phyloP scores from a whole-genome alignment of 257 asterid genomes.

The Penstemon davidsonii region DNA sequence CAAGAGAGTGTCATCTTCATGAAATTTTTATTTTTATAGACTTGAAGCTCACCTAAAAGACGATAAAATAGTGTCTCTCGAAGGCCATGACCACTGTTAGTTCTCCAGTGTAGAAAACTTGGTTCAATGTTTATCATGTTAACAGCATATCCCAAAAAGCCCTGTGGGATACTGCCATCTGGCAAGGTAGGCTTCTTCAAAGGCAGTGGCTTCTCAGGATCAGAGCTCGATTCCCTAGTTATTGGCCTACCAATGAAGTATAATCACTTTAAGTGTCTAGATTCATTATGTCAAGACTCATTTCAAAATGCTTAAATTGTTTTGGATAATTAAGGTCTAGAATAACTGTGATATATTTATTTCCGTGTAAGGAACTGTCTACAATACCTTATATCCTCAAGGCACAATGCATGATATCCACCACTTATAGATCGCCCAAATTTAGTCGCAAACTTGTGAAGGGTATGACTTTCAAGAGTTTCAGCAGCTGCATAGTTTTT shows the following conservation, averaged over 20 bases:
- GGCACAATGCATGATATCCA: slow-evolving; percentile 44
- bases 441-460: slow-evolving; percentile 32
- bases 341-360: background rate
- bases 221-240: slow-evolving; percentile 18
- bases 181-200: slow-evolving; percentile 46
- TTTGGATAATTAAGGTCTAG: background rate
- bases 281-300: no score
- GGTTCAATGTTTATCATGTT: slow-evolving; percentile 43
- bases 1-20: slow-evolving; percentile 54
- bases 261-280: no score
- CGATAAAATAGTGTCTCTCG: slow-evolving; percentile 56
- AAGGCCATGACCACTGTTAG: slow-evolving; percentile 45
- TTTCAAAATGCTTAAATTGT: no score
- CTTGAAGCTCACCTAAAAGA: slow-evolving; percentile 70
- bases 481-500: slow-evolving; percentile 39
- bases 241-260: slow-evolving; percentile 38
- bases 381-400: slow-evolving; percentile 58
- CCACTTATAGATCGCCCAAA: slow-evolving; percentile 34
- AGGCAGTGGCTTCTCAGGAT: slow-evolving; percentile 37
- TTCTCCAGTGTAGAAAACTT: slow-evolving; percentile 31
- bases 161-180: slow-evolving; percentile 45
- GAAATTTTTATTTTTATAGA: slow-evolving; percentile 40
- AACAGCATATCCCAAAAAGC: slow-evolving; percentile 60
- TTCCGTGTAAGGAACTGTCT: background rate
- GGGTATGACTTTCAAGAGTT: slow-evolving; percentile 33